A percentile compares a stretch with the other conserved stretches of the same genome.
Conservation (phyloP, 2,329 filamentous ascomycete genomes). For the Sporothrix curviconia region DNA sequence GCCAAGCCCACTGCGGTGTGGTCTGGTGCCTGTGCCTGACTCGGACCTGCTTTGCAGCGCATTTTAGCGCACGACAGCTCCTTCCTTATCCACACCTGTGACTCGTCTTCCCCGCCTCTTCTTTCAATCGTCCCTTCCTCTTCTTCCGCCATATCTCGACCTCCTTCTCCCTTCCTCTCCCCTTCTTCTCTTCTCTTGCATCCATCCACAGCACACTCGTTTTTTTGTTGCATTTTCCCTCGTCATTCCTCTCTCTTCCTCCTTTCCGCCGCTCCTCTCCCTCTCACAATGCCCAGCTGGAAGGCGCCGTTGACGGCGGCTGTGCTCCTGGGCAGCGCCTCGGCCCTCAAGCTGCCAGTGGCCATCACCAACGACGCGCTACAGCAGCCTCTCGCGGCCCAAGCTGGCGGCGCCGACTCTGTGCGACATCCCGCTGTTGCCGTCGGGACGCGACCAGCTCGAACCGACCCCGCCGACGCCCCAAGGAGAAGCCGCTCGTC, state of each 20-base stretch:
- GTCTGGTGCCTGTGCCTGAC: constrained; percentile 3
- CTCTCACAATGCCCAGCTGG: constrained; percentile 12
- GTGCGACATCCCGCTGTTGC: not conserved
- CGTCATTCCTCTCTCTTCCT: not conserved
- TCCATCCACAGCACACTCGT: not conserved
- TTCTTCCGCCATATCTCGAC: no score
- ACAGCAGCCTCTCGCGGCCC: constrained; percentile 10
- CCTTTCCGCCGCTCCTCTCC: not conserved
- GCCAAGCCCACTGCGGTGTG: not conserved
- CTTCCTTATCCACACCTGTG: not conserved
- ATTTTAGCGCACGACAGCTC: not conserved
- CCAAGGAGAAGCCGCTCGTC: constrained; percentile 21
- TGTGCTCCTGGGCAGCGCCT: constrained; percentile 15
- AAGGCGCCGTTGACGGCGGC: constrained; percentile 16
- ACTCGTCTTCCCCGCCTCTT: not conserved
- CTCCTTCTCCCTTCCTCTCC: not conserved
- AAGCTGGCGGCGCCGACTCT: not conserved
- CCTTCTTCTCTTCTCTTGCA: not conserved
- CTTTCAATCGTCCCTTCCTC: not conserved
- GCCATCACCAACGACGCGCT: not conserved
- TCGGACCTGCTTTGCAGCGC: not conserved
- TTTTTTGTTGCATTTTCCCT: not conserved
- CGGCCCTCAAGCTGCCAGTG: constrained; percentile 13
- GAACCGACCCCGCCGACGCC: not conserved
- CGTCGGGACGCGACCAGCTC: not conserved